Base-by-base conservation (phyloP, 257 asterid genomes). In the Primulina tabacum region DNA sequence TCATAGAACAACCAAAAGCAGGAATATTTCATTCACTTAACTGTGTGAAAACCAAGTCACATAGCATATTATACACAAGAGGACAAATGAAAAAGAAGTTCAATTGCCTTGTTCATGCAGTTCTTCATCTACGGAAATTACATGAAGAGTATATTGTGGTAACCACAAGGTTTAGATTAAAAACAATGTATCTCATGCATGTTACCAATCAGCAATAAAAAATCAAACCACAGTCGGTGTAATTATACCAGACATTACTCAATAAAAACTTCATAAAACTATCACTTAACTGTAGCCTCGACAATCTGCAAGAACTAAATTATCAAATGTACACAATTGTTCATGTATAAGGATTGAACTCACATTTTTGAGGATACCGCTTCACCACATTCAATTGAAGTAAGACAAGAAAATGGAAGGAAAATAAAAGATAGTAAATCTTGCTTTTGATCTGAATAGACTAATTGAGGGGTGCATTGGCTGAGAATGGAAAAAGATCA, bases 211-310 rank as follows among this genome's bases (percentile, higher is more conserved):
- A 34, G 53, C 16, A 33, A 63, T 33, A 24, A 26, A 28, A 62
- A 33, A 17, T 63, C 9, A 63, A 8, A 12, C n/a, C 24, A 61
- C 33, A 32, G n/a, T 60, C 29, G 20, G 30, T n/a, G 21, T 26
- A 63, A 8, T 16, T 20, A 1, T n/a, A 17, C 4, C 21, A 28
- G 18, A 12, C 0, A 7, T 4, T 63, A 63, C 18, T 35, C 50
- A 35, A 43, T 34, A 9, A 34, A 63, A 8, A 63, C 26, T 63
- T 63, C 50, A 34, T 18, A 17, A 43, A 7, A 28, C 35, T 2
- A 50, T 63, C 30, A 63, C 14, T 33, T 33, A 7, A 50, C 55
- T 63, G 40, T 65, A 69, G 73, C 62, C 24, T 57, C 65, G 26
- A 57, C 18, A 28, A 18, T 21, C 60, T 5, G 57, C 16, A 20